A percentile compares a stretch with the other conserved stretches of the same genome.
phyloP scores from a whole-genome alignment of 768 basidiomycete species.

The Kwoniella bestiolae region DNA sequence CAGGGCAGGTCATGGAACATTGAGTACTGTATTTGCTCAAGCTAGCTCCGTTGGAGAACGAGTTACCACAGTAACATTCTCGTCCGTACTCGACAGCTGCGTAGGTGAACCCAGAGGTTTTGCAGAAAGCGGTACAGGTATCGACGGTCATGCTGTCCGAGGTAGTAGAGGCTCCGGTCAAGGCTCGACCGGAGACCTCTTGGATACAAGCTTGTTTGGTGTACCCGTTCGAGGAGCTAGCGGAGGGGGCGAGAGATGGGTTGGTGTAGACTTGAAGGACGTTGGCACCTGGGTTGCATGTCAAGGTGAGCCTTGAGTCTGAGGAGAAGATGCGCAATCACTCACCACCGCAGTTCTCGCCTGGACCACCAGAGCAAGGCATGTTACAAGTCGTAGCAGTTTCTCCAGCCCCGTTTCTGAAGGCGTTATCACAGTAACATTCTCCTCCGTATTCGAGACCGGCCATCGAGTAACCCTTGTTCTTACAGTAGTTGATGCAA shows the following conservation, averaged over 20 bases:
- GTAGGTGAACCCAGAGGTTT: constrained; percentile 25
- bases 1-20: constrained; percentile 41
- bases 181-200: constrained; percentile 30
- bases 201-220: constrained; percentile 22
- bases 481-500: constrained; percentile 29
- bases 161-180: constrained; percentile 20
- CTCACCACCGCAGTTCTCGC: constrained; percentile 29
- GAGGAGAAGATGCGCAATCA: background rate
- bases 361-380: constrained; percentile 28
- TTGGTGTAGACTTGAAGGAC: constrained; percentile 31
- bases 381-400: constrained; percentile 27
- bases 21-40: constrained; percentile 22
- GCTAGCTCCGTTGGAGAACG: constrained; percentile 34
- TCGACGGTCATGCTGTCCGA: constrained; percentile 30
- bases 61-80: constrained; percentile 44
- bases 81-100: constrained; percentile 35
- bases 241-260: constrained; percentile 18
- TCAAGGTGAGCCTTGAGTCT: background rate
- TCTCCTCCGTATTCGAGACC: constrained; percentile 35
- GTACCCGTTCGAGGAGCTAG: constrained; percentile 24
- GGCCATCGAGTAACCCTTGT: constrained; percentile 29
- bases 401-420: constrained; percentile 32
- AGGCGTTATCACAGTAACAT: constrained; percentile 33
- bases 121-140: constrained; percentile 29
- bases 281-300: background rate